Evolutionary conservation across 139 green algal species (phyloP), one percentile per base, ranked within the genome.

Genomic region (Picochlorum sp.): DNA sequence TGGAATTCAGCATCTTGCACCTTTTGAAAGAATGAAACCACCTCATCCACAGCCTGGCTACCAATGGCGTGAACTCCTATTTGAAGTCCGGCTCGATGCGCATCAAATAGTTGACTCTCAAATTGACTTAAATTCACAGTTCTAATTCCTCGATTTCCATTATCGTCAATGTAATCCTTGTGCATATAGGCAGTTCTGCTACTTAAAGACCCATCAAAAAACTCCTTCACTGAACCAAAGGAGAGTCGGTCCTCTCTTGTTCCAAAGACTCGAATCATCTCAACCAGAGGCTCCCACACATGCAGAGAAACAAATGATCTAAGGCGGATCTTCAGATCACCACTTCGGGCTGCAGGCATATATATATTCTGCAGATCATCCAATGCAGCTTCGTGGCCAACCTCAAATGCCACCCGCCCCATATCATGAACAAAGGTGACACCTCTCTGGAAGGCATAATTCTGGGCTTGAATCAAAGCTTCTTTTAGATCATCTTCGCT

Each of bases 41-140:
- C 69, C 24, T 91, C 83, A 51, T 88, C 80, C 14, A 88, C 74
- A 4, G 83, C 83, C 1, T 62, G 51, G 60, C 89, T 82, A 0
- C 83, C 83, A 28, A 91, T 91, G 1, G 83, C 83, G 56, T 91
- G 83, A 7, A 90, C 57, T 3, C 77, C 75, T 10, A 84, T 60
- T 67, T 85, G 67, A 44, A 73, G 31, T 9, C 51, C 64, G 7
- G 51, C 60, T 20, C 5, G 44, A 4, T 59, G 37, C 13, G 56
- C 49, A 1, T 5, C 49, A 5, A 22, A 45, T 22, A 59, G 33
- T 29, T 73, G 62, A 3, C 40, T 12, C 22, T 40, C 22, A 22
- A 79, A 61, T 5, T 57, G 14, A 0, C 33, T 28, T 5, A 64
- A 32, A 9, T 64, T 53, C 7, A 63, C 67, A 2, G 54, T 50